Base-by-base conservation (phyloP, 2,329 filamentous ascomycete genomes). In the Colletotrichum tabaci region DNA sequence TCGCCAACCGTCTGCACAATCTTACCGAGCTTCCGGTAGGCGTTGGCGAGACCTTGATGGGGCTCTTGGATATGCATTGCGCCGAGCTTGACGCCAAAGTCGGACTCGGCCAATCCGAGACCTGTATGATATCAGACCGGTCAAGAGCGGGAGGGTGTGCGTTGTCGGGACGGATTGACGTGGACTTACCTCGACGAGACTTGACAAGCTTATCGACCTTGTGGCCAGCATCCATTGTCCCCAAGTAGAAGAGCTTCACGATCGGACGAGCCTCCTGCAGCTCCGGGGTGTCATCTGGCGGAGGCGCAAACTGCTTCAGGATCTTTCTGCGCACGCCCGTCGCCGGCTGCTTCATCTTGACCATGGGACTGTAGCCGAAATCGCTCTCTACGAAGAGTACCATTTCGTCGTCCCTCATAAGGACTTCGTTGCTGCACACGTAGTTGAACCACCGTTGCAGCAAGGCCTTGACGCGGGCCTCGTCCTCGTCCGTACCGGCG, bases 321-420 rank as follows among this genome's bases (percentile, higher is more conserved):
- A 98, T 93, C 85, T 98, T 98, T 79, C 96, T 90, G 74, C 96
- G 91, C 76, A 99, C 94, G 53, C 96, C 96, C 1, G 96, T 99
- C 10, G 96, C 96, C 26, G 96, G 96, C 82, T 99, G 96, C 86
- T 97, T 98, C 88, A 95, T 94, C 81, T 96, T 92, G 57, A 98
- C 92, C 78, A 98, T 93, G 1, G 96, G 96, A 78, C 95, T 98
- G 82, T 99, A 99, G 50, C 96, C 96, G 81, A 98, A 98, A 81
- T 99, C 96, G 79, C 94, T 98, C 83, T 99, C 96, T n/a, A 99
- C 95, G 77, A 99, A 99, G 72, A 98, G 91, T 6, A 98, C 91
- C 91, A 98, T 96, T 83, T 99, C 96, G 74, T 98, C 96, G 80
- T 99, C 96, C 73, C 93, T 91, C 87, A 98, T 97, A 9, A 99